Evolutionary conservation across 192 early-diverging fungal genomes (phyloP), one percentile per base, ranked within the genome.

Genomic region (Funneliformis mosseae): DNA sequence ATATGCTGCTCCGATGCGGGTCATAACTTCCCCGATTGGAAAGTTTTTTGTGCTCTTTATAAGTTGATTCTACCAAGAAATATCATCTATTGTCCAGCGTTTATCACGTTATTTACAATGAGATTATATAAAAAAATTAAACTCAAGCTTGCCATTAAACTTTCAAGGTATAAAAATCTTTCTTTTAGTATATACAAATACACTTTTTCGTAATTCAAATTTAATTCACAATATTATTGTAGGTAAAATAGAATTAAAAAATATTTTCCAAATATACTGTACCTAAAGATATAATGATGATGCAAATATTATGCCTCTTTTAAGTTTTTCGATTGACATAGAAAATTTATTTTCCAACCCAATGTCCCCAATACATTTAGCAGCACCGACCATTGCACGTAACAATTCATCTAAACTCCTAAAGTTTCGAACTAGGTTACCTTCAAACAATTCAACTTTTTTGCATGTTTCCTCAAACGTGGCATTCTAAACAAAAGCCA

Each of bases 261-360:
- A 70, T 6, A 21, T 33, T 9, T 41, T 12, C 16, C 67, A 42
- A 39, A 55, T 21, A 28, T 18, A 60, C 12, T 14, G 7, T 18
- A 77, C 41, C 28, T 92, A 97, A 42, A 96, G 85, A 77, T 97
- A 99, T 80, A 99, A 89, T 62, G 95, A 96, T 21, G 92, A 92
- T 21, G 98, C 96, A 89, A 98, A 99, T 42, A 99, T 94, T 87
- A 99, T 98, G 79, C 98, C 97, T 80, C 97, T 90, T 87, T 97
- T 96, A 85, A 99, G 95, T 86, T 93, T 94, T 79, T 89, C 90
- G 80, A 96, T 96, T 64, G 84, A 89, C 89, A 95, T 93, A 21
- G 94, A 92, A 89, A 99, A 98, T 88, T 98, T 98, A 83, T 88
- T 94, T 81, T 97, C 97, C 71, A 99, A 84, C 80, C 96, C 96